Base-by-base conservation (phyloP, 495 filamentous ascomycete genomes). In the Penicillium paxilli region DNA sequence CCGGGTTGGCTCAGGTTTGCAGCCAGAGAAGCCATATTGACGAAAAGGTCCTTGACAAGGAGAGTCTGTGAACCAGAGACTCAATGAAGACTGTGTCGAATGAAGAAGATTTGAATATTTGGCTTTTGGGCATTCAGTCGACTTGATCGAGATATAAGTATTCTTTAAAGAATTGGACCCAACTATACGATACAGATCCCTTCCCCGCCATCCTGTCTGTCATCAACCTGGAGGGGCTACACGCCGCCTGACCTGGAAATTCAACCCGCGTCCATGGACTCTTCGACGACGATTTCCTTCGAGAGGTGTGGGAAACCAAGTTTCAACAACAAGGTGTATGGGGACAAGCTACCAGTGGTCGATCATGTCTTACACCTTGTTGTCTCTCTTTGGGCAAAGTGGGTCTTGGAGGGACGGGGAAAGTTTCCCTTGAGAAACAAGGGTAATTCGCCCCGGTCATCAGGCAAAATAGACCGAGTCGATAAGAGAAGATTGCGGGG, bases 321-420 rank as follows among this genome's bases (percentile, higher is more conserved):
- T 48, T n/a, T 44, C 12, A 23, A 22, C 23, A 17, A 10, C 8
- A 49, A 16, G n/a, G 35, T 38, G 35, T 38, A 38, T 19, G 11
- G 55, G 58, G 26, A 37, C 30, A 55, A 54, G 44, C 54, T 58
- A 38, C 59, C 55, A 51, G 40, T 60, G 28, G 14, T 24, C 46
- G 35, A 35, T 26, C 22, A 6, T 40, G 11, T 23, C 41, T 47
- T 32, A 22, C 33, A 47, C 42, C 51, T n/a, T 33, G 33, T 32
- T 42, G 20, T 30, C 16, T 26, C 3, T 11, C 4, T 11, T 26
- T 22, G 16, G 28, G 26, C 10, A 16, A 21, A 19, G 55, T 57
- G 54, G 50, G 54, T 47, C 33, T 2, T 12, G 11, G 11, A 47
- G 17, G 40, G 42, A 44, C 61, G 57, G 61, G 61, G 54, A 64